Evolutionary conservation across 169 alveolate genomes (phyloP), one percentile per base, ranked within the genome.

Genomic region (Theileria luwenshuni): DNA sequence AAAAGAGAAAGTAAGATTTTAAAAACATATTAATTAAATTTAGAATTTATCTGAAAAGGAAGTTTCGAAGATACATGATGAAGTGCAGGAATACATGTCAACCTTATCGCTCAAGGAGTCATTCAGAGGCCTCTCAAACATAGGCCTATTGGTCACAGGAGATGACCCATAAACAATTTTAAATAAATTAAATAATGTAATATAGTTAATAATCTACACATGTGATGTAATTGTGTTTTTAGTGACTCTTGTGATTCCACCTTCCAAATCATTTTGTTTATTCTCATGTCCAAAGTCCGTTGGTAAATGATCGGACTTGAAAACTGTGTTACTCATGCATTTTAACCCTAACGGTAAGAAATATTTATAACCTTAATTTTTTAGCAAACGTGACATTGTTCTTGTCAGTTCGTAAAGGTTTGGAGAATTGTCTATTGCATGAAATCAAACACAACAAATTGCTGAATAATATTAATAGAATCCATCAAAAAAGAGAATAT

Each of bases 381-480:
- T 42, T 75, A 79, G 86, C 49, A 35, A 47, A 62, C 17, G 83
- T 72, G 13, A 71, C 86, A 38, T 35, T 79, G 35, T 79, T 79
- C 60, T 21, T 79, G 38, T 79, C 86, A 35, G 86, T 79, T 35
- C 74, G 86, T 8, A 41, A 47, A 60, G 86, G 86, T n/a, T 47
- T 79, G 13, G 86, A 79, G 83, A 38, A 38, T 12, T 25, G 83
- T 45, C 62, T 79, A 28, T 74, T 79, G 1, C 69, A 71, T 35
- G 86, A 79, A 69, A 79, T 79, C 23, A 79, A 71, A 45, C 49
- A 72, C 23, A 79, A 79, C 41, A 25, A 69, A 1, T 54, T 56
- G 23, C 69, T 79, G 48, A 79, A 79, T 63, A 12, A 43, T 43
- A 70, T 79, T 35, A 45, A 69, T 19, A 63, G 83, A 17, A 71